Conservation (phyloP, 2,329 filamentous ascomycete genomes). For the Teratosphaeria pseudoeucalypti region DNA sequence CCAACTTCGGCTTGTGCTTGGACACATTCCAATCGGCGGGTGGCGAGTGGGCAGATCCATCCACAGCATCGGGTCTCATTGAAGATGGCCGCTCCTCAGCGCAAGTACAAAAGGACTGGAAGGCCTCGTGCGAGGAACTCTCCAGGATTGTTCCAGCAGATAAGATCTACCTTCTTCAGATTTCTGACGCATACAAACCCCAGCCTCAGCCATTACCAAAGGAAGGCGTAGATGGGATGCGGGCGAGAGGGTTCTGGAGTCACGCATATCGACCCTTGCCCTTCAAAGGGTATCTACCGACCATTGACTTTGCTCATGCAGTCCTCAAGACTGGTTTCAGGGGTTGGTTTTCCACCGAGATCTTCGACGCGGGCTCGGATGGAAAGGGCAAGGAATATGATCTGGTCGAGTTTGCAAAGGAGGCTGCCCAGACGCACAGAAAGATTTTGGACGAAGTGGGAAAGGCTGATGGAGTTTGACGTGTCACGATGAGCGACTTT, state of each 20-base stretch:
- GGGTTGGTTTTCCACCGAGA: conserved; percentile 58
- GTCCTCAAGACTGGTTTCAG: conserved; percentile 58
- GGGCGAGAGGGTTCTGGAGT: conserved; percentile 59
- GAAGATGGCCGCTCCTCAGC: conserved; percentile 35
- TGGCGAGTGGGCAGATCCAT: conserved; percentile 63
- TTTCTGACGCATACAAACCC: conserved; percentile 62
- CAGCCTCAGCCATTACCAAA: conserved; percentile 42
- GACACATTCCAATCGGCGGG: conserved; percentile 70
- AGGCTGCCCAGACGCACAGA: conserved; percentile 21
- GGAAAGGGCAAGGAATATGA: conserved; percentile 45
- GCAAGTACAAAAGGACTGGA: conserved; percentile 37
- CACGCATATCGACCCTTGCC: conserved; percentile 60
- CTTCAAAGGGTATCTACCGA: conserved; percentile 60
- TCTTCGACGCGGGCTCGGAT: conserved; percentile 53
- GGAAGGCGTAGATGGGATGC: conserved; percentile 42
- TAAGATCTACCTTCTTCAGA: conserved; percentile 66
- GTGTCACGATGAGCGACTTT: background rate
- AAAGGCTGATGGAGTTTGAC: background rate
- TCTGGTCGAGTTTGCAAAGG: conserved; percentile 28
- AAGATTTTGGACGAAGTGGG: conserved; percentile 29
- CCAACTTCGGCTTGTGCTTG: conserved; percentile 63
- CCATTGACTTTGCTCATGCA: conserved; percentile 53
- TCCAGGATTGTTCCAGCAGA: conserved; percentile 48
- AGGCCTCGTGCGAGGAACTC: conserved; percentile 29
- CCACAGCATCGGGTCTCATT: conserved; percentile 49